These are phyloP conservation scores for Rhazya stricta DNA, from an alignment of 257 asterid species.

Conservation along the genomic window DNA sequence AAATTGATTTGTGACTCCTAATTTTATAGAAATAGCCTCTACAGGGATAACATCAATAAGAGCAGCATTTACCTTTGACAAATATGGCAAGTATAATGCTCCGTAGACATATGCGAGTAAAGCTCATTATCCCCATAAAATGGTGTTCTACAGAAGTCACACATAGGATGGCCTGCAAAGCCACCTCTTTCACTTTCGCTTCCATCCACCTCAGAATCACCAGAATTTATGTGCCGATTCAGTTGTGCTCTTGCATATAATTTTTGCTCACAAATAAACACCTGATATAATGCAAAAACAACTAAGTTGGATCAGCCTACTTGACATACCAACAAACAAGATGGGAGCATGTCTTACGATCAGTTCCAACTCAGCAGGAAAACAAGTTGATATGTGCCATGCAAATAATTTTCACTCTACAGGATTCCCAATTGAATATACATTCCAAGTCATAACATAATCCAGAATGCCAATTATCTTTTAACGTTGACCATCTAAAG, in stretches of 20 bases:
- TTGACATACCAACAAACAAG: background rate
- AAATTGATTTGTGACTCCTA: background rate
- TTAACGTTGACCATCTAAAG: background rate
- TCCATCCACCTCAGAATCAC: slow-evolving; percentile 98
- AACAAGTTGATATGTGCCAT: background rate
- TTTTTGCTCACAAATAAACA: slow-evolving; percentile 94
- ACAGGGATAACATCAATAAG: background rate
- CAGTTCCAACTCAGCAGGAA: background rate
- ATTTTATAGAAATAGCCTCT: background rate
- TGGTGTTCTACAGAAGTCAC: slow-evolving; percentile 84
- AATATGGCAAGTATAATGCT: slow-evolving; percentile 91
- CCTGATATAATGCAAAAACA: slow-evolving; percentile 37
- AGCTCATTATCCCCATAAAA: slow-evolving; percentile 94
- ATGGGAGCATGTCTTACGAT: background rate
- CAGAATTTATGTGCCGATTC: slow-evolving; percentile 66
- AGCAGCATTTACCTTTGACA: slow-evolving; percentile 69
- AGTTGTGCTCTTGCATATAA: slow-evolving; percentile 80
- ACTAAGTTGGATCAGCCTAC: slow-evolving; percentile 21
- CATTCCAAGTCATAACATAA: background rate
- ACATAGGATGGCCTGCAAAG: slow-evolving; percentile 83
- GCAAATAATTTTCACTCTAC: background rate
- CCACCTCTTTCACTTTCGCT: slow-evolving; percentile 98
- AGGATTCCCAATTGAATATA: background rate
- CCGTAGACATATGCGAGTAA: slow-evolving; percentile 87
- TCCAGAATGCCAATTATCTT: too few species aligned